Evolutionary conservation across 129 eudicot genomes (phyloP).

Genomic region (Tagetes patula): DNA sequence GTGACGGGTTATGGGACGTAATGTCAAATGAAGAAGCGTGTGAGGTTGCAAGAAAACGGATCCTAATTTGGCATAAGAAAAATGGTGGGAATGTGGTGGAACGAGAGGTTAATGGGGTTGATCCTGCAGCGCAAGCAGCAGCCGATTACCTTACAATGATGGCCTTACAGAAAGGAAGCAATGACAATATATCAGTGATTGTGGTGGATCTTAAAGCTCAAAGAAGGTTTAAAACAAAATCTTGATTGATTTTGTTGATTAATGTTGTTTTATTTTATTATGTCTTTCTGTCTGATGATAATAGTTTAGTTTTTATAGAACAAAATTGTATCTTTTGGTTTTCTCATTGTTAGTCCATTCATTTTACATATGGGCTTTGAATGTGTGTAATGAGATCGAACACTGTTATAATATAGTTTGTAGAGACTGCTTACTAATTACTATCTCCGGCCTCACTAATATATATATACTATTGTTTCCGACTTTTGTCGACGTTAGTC

Average conservation of each 20-base stretch:
- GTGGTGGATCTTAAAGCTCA: constrained; percentile 84
- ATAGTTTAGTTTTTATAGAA: constrained; percentile 23
- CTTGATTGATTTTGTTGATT: constrained; percentile 36
- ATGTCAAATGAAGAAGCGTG: constrained; percentile 81
- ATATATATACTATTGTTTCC: constrained; percentile 6
- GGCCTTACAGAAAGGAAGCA: constrained; percentile 83
- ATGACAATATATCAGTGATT: constrained; percentile 74
- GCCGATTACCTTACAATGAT: constrained; percentile 72
- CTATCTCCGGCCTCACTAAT: constrained; percentile 15
- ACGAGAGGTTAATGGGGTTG: constrained; percentile 44
- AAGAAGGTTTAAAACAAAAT: constrained; percentile 73
- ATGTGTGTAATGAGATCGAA: constrained; percentile 48
- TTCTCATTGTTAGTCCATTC: constrained; percentile 55
- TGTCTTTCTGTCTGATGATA: background rate
- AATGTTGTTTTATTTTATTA: constrained; percentile 15
- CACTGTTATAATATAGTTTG: constrained; percentile 26
- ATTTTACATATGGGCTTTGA: constrained; percentile 64
- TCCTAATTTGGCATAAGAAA: constrained; percentile 82
- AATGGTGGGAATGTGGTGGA: constrained; percentile 46
- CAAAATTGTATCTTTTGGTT: constrained; percentile 15
- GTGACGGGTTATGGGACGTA: constrained; percentile 89
- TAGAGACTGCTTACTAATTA: constrained; percentile 29
- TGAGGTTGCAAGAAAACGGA: constrained; percentile 67
- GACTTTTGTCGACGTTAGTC: background rate
- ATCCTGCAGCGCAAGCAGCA: constrained; percentile 84